phyloP scores from a whole-genome alignment of 2,329 filamentous ascomycete species.

The Colletotrichum kahawae region DNA sequence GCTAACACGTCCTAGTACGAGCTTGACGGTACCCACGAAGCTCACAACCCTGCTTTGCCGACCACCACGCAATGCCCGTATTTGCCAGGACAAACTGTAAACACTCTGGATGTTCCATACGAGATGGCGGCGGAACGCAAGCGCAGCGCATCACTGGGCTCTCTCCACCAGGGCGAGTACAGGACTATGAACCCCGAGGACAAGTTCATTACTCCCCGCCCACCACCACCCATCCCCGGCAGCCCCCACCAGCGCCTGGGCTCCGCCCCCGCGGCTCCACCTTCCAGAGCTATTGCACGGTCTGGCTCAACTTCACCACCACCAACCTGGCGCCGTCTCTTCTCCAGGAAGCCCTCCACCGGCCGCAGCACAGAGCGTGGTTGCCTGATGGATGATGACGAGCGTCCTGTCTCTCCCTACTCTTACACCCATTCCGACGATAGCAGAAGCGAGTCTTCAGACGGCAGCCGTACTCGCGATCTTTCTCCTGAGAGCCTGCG shows the following conservation, averaged over 20 bases:
- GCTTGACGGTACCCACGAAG: constrained; percentile 78
- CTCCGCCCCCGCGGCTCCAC: constrained; percentile 35
- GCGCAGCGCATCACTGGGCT: constrained; percentile 70
- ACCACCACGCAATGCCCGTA: constrained; percentile 83
- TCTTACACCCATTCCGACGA: constrained; percentile 32
- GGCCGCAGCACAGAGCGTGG: constrained; percentile 38
- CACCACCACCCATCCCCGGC: constrained; percentile 44
- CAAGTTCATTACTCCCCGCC: constrained; percentile 74
- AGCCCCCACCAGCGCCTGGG: constrained; percentile 37
- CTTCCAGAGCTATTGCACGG: constrained; percentile 29
- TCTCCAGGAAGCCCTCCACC: constrained; percentile 44
- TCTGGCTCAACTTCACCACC: constrained; percentile 53
- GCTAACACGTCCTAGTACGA: constrained; percentile 67
- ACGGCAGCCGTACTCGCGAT: constrained; percentile 51
- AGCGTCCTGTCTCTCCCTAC: constrained; percentile 24
- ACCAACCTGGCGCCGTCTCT: constrained; percentile 57
- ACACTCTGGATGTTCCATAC: constrained; percentile 80
- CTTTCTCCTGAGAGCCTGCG: constrained; percentile 62
- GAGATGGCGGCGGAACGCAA: constrained; percentile 64
- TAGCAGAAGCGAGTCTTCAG: constrained; percentile 39
- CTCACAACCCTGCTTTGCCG: constrained; percentile 73
- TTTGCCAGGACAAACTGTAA: constrained; percentile 86
- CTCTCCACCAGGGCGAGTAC: constrained; percentile 60
- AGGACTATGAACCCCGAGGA: constrained; percentile 81
- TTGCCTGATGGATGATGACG: constrained; percentile 33